Base-by-base conservation (phyloP, 345 rosid species). In the Syzygium jambos region DNA sequence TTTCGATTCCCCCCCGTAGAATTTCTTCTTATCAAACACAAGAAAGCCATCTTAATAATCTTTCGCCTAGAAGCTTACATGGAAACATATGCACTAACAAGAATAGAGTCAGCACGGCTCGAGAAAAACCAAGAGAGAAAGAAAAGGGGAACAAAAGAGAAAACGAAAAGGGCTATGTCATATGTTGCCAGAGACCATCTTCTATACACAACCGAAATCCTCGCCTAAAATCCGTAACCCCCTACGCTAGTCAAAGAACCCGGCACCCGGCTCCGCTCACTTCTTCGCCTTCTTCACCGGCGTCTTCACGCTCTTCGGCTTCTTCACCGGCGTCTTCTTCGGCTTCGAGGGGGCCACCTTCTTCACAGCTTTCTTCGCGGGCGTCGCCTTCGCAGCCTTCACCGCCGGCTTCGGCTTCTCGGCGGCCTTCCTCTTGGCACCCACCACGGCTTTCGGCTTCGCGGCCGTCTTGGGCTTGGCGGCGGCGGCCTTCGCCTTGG, bases 211-310 rank as follows among this genome's bases (percentile, higher is more conserved):
- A 86, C 30, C 87, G 46, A 80, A 87, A 52, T 5, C 49, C 86
- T 22, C 43, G 30, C 15, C 88, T 65, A 65, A 78, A 87, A 46
- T 29, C 41, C 52, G 22, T 59, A 41, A 43, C 21, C 21, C 85
- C 41, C 46, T 12, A 34, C 46, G 52, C 43, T 38, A 73, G 82
- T 5, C 27, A 38, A 38, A 3, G 82, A 73, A 19, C 80, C 5
- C 14, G 19, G 25, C 78, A 43, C 46, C 46, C 7, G 7, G 46
- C 46, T 43, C 87, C 30, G 55, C 54, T 86, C 88, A 89, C 86
- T 87, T 90, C 91, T 91, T 93, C 2, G 87, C 90, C 59, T 92
- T 92, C 89, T 89, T 89, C 27, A 84, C 89, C 29, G 85, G 93
- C n/a, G 86, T 87, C 90, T 91, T 90, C 23, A 90, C 88, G 87